A percentile compares a stretch with the other conserved stretches of the same genome.
These are phyloP conservation scores for Drechslera avenae DNA, from an alignment of 2,329 filamentous ascomycete genomes.

Conservation along the genomic window DNA sequence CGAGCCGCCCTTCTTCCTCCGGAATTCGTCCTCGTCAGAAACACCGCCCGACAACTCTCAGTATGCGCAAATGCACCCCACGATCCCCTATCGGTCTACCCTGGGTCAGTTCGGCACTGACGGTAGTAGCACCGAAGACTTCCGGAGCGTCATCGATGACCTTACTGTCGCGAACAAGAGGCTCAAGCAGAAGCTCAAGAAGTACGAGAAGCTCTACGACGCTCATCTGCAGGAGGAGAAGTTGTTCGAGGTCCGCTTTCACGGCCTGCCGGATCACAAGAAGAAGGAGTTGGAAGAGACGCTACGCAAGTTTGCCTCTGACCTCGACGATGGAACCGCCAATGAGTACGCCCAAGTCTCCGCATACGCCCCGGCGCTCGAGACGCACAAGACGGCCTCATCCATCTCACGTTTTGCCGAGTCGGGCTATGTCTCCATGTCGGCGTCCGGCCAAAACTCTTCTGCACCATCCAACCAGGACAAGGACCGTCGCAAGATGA, in stretches of 20 bases:
- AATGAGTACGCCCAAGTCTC: constrained; percentile 28
- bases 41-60: constrained; percentile 48
- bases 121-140: constrained; percentile 72
- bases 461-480: constrained; percentile 45
- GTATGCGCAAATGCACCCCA: constrained; percentile 15
- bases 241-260: constrained; percentile 81
- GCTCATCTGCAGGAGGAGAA: constrained; percentile 74
- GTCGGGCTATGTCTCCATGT: constrained; percentile 68
- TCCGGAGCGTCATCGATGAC: constrained; percentile 83
- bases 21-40: constrained; percentile 52
- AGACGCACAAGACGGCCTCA: constrained; percentile 64
- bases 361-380: constrained; percentile 55
- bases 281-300: constrained; percentile 77
- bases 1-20: constrained; percentile 53
- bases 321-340: constrained; percentile 55
- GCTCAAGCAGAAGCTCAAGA: constrained; percentile 73
- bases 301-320: constrained; percentile 71
- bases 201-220: constrained; percentile 70
- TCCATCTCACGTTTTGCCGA: constrained; percentile 58
- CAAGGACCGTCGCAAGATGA: constrained; percentile 35
- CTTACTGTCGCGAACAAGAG: constrained; percentile 83
- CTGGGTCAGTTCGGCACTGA: constrained; percentile 52
- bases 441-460: constrained; percentile 54
- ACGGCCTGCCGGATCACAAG: constrained; percentile 72
- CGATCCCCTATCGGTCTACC: constrained; percentile 35